Conservation (phyloP, 78 protist genomes). For the Dictyostelium brefeldianum region DNA sequence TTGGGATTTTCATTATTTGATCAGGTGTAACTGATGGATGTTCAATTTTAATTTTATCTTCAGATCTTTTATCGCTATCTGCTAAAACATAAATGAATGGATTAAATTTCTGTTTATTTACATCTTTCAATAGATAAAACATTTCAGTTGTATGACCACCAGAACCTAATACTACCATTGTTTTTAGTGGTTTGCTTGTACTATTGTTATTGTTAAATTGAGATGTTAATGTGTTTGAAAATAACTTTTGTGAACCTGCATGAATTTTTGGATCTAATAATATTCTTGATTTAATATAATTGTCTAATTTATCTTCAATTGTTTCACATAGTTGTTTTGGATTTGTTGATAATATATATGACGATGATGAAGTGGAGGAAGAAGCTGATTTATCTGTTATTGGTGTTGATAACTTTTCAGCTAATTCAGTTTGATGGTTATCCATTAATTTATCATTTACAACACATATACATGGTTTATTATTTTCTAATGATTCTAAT, state of each 20-base stretch:
- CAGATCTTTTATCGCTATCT: slow-evolving; percentile 69
- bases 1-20: slow-evolving; percentile 44
- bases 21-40: background rate
- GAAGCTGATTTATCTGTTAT: too few species aligned
- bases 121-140: slow-evolving; percentile 40
- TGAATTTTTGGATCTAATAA: background rate
- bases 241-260: background rate
- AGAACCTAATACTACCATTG: slow-evolving; percentile 77
- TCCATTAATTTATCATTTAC: slow-evolving; percentile 72
- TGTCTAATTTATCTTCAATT: background rate
- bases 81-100: slow-evolving; percentile 78
- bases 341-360: slow-evolving; percentile 22
- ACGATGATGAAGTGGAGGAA: background rate
- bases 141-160: slow-evolving; percentile 91
- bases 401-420: slow-evolving; percentile 26
- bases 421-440: slow-evolving; percentile 82
- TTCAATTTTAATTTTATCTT: slow-evolving; percentile 25
- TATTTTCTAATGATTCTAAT: slow-evolving; percentile 41
- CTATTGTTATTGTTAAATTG: background rate
- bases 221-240: background rate
- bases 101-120: background rate
- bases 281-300: background rate
- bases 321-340: background rate
- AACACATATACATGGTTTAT: slow-evolving; percentile 73
- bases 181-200: background rate